Percentiles rank a stretch among this genome's conserved stretches.
Conservation (phyloP, 495 filamentous ascomycete species). For the Parathielavia appendiculata region DNA sequence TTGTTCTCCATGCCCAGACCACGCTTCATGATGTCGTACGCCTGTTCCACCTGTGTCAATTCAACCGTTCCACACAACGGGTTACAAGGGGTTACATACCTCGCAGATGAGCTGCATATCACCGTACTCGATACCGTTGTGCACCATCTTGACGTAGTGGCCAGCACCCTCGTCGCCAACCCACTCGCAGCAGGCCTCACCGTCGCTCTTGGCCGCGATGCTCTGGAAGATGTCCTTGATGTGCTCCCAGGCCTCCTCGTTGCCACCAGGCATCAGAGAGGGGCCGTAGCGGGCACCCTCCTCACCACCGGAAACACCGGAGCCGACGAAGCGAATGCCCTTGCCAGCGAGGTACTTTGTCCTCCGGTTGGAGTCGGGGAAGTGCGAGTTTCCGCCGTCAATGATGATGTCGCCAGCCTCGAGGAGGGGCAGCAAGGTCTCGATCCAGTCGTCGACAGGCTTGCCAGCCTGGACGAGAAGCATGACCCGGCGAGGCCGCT, state of each 20-base stretch:
- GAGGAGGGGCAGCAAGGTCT: constrained; percentile 82
- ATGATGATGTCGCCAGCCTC: constrained; percentile 98
- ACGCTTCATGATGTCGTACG: constrained; percentile 99
- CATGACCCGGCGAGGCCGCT: constrained; percentile 94
- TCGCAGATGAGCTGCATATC: constrained; percentile 99
- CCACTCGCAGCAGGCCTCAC: constrained; percentile 98
- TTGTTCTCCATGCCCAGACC: constrained; percentile 77
- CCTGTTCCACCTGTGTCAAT: constrained; percentile 49
- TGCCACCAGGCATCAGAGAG: constrained; percentile 96
- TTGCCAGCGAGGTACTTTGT: constrained; percentile 77
- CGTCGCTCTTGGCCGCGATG: constrained; percentile 94
- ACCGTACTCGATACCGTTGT: constrained; percentile 99
- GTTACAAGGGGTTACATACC: constrained; percentile 47
- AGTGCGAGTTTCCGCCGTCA: constrained; percentile 98
- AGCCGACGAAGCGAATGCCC: constrained; percentile 92
- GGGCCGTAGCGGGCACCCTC: constrained; percentile 97
- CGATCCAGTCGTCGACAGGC: constrained; percentile 97
- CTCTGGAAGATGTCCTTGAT: constrained; percentile 99
- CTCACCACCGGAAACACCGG: constrained; percentile 97
- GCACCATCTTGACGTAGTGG: constrained; percentile 99
- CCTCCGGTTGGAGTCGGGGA: constrained; percentile 96
- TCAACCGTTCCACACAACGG: background rate
- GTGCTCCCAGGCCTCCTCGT: constrained; percentile 95
- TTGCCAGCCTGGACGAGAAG: constrained; percentile 96
- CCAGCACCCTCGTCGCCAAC: constrained; percentile 98